phyloP scores from a whole-genome alignment of 2,329 filamentous ascomycete species.

The Cladosporium sp. region DNA sequence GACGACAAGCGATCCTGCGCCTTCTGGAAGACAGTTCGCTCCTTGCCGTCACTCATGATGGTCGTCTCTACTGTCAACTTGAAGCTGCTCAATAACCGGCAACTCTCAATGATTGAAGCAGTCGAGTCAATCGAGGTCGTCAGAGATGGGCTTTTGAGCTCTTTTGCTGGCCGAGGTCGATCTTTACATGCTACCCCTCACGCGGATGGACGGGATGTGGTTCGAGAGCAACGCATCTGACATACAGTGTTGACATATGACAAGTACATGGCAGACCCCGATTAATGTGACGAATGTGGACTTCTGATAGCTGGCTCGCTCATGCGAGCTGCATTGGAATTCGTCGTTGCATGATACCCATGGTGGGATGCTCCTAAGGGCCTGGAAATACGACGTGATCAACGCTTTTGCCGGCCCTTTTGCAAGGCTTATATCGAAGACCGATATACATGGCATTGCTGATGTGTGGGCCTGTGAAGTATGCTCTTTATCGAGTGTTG shows the following conservation, averaged over 20 bases:
- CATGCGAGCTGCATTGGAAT: too few relatives aligned
- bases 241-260: neutral
- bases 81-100: neutral
- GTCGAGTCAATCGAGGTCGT: neutral
- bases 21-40: constrained; percentile 18
- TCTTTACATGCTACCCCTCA: constrained; percentile 2
- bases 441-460: too few relatives aligned
- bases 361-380: too few relatives aligned
- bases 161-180: constrained; percentile 6
- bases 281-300: too few relatives aligned
- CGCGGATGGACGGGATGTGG: neutral
- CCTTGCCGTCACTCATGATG: constrained; percentile 19
- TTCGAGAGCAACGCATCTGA: neutral
- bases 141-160: neutral
- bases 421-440: too few relatives aligned
- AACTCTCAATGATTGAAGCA: neutral
- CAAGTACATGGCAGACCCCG: too few relatives aligned
- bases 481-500: too few relatives aligned
- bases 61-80: neutral
- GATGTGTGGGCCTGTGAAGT: too few relatives aligned
- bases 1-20: constrained; percentile 22
- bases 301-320: too few relatives aligned
- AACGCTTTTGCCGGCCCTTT: too few relatives aligned
- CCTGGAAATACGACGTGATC: too few relatives aligned
- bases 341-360: too few relatives aligned